These are phyloP conservation scores for Naumovozyma castellii DNA, from an alignment of 805 yeast species.

Conservation along the genomic window DNA sequence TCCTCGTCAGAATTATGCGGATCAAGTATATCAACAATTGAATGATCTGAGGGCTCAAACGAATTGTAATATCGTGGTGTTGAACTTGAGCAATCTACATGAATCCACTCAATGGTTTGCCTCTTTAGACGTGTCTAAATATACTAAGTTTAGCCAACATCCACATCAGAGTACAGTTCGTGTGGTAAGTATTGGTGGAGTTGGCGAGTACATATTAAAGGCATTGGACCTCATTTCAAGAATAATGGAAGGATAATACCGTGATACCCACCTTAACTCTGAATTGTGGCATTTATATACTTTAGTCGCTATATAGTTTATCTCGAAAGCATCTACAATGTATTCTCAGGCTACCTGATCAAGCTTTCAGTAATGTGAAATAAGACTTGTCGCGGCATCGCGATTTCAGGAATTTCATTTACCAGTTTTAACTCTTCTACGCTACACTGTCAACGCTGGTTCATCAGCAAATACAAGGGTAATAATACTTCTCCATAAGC, in stretches of 20 bases:
- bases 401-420: too few relatives aligned
- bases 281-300: too few relatives aligned
- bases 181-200: conserved; percentile 27
- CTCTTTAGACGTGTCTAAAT: conserved; percentile 15
- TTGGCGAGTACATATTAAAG: conserved; percentile 25
- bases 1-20: conserved; percentile 25
- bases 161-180: conserved; percentile 29
- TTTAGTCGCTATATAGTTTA: too few relatives aligned
- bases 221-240: conserved; percentile 18
- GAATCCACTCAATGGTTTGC: conserved; percentile 28
- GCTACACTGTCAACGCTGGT: too few relatives aligned
- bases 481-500: too few relatives aligned
- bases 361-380: too few relatives aligned
- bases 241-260: conserved; percentile 7
- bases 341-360: too few relatives aligned
- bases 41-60: conserved; percentile 26
- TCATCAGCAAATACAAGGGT: too few relatives aligned
- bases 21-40: conserved; percentile 21
- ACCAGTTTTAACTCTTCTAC: too few relatives aligned
- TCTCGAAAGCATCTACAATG: not conserved
- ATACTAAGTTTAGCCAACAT: conserved; percentile 13
- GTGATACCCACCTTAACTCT: too few relatives aligned
- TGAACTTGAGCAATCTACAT: conserved; percentile 27
- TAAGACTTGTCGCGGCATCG: too few relatives aligned
- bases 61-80: conserved; percentile 28